phyloP scores from a whole-genome alignment of 1,284 basidiomycete species.

The Vanrija humicola region DNA sequence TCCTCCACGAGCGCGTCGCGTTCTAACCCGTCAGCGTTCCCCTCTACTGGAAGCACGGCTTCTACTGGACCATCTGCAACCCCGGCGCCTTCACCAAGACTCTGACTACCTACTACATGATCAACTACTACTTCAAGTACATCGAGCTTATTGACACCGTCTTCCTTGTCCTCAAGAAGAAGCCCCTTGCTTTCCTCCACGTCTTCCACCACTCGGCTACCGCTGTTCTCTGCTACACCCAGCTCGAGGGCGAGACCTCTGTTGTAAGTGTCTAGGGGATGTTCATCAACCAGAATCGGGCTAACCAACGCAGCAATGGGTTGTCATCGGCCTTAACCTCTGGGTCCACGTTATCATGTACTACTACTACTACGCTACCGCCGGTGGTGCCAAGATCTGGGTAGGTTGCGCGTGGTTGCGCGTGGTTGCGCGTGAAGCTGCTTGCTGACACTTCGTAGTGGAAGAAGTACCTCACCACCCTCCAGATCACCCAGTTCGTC shows the following conservation, averaged over 20 bases:
- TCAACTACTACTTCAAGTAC: conserved; percentile 98
- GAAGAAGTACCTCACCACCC: conserved; percentile 92
- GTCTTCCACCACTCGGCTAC: conserved; percentile 99
- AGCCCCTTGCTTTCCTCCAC: conserved; percentile 91
- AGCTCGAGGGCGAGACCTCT: conserved; percentile 87
- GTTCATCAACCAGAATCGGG: background rate
- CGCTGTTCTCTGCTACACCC: conserved; percentile 87
- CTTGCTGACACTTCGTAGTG: conserved; percentile 56
- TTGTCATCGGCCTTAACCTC: conserved; percentile 89
- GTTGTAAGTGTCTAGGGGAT: conserved; percentile 55
- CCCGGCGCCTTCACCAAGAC: conserved; percentile 77
- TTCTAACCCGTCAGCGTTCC: conserved; percentile 53
- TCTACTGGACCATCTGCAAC: conserved; percentile 76
- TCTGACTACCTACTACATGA: conserved; percentile 90
- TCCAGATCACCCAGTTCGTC: conserved; percentile 94
- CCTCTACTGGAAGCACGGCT: conserved; percentile 64
- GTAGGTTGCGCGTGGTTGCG: conserved; percentile 53
- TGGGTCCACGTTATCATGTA: conserved; percentile 98
- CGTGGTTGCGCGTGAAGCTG: background rate
- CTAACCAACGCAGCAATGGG: conserved; percentile 70
- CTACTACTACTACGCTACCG: conserved; percentile 96
- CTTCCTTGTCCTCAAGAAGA: conserved; percentile 98
- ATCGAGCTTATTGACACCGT: conserved; percentile 91
- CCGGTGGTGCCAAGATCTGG: conserved; percentile 93
- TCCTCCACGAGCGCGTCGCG: background rate